Base-by-base conservation (phyloP, 2,329 filamentous ascomycete species). In the Colletotrichum sublineola region DNA sequence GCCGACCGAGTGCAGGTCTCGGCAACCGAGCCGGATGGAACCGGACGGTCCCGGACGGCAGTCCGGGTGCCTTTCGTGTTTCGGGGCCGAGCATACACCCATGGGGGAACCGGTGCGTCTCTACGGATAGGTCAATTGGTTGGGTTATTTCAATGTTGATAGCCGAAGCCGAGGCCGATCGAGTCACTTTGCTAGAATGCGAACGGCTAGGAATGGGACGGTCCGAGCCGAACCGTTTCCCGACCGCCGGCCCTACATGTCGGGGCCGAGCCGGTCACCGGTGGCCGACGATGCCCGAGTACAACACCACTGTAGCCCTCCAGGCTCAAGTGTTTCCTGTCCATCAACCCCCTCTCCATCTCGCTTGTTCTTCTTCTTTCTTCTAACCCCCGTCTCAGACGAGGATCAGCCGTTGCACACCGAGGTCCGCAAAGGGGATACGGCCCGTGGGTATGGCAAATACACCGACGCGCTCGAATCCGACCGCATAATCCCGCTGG, bases 401-500 rank as follows among this genome's bases (percentile, higher is more conserved):
- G 12, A 62, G 58, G 1, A 38, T 12, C 20, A 62, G 42, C 20
- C 33, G 42, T 5, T 15, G 31, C 6, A 24, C 31, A 18, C 3
- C 20, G 20, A 20, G 7, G 2, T 11, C 8, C 3, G 2, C 20
- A 6, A 24, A 50, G 20, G 2, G 4, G 42, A n/a, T 9, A 48
- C n/a, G 18, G n/a, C n/a, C 46, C 2, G 5, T 3, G 12, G 58
- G 20, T 7, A 33, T 18, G 12, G 31, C 58, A 18, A 62, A 62
- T 14, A 48, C 20, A 20, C 58, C 58, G 8, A 62, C 42, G 31
- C 58, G 58, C 31, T 62, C 58, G 31, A 62, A 62, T n/a, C 15
- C 58, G 42, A 31, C 20, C 31, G 52, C 18, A 36, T 50, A 3
- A 6, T n/a, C 0, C 14, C 44, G 20, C 33, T 2, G 31, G 12